Evolutionary conservation across 1,284 basidiomycete genomes (phyloP), one percentile per base, ranked within the genome.

Genomic region (Cutaneotrichosporon curvatum): DNA sequence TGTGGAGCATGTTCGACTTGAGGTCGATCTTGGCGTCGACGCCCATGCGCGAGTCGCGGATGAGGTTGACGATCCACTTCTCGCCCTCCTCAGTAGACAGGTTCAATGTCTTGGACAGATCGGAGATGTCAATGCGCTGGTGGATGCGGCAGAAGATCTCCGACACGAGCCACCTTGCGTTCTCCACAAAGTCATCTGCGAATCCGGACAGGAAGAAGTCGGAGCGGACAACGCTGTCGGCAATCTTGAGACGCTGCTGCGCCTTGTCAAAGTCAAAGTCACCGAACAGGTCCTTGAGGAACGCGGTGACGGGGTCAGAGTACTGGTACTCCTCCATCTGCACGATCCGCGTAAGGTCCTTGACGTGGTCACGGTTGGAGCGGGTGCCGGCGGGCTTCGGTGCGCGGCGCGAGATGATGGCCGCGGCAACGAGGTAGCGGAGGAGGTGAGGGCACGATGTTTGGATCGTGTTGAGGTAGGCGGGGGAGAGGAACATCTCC

Each of bases 51-150:
- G 92, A 95, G 72, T 97, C 95, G 41, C 91, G 82, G 62, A 97
- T 94, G 50, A 97, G 83, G 76, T 95, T 96, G 61, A 96, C 94
- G 57, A 98, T 94, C 94, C 94, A 98, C 71, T 95, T 95, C 70
- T 97, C 94, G 48, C 94, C 95, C 63, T 97, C 94, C 60, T 91
- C 90, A 45, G 78, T 81, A 20, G 85, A 84, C 46, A 97, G 79
- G 72, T 96, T 96, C 31, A 98, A 78, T 12, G 92, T 83, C 64
- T 87, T 84, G 15, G 91, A 94, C 25, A 98, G 79, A 65, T 96
- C 90, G 53, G 87, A 82, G 57, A 98, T 97, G 70, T 97, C 89
- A 53, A 98, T 95, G 57, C 85, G 81, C 68, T 92, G 87, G 73
- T 98, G 91, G 62, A 98, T 95, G 63, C 92, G 79, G 76, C 92